These are phyloP conservation scores for Musa beccarii DNA, from an alignment of 176 grass and related monocot genomes.

Conservation along the genomic window DNA sequence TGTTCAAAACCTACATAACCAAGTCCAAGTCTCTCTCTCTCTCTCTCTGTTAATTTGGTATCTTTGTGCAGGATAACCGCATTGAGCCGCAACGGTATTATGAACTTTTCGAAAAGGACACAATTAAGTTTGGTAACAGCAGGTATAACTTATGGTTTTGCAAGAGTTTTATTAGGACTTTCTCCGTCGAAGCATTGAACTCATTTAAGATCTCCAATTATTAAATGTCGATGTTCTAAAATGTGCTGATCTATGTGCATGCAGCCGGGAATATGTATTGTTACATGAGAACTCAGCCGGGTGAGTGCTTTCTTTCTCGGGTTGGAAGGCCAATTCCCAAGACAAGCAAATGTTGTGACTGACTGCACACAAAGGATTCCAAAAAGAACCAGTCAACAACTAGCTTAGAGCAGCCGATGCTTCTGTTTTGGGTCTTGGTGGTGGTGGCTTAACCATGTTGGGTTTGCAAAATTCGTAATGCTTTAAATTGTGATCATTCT, in stretches of 20 bases:
- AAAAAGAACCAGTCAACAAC: too few species aligned
- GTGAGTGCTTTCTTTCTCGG: constrained; percentile 12
- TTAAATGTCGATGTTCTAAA: too few species aligned
- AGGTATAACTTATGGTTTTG: constrained; percentile 48
- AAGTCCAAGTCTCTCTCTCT: neutral
- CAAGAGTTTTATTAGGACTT: neutral
- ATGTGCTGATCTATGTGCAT: neutral
- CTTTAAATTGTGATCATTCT: too few species aligned
- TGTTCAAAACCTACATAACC: neutral
- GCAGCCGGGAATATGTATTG: constrained; percentile 94
- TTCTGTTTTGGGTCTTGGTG: too few species aligned
- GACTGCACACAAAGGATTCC: too few species aligned
- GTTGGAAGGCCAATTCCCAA: neutral
- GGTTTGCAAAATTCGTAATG: too few species aligned
- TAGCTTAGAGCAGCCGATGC: too few species aligned
- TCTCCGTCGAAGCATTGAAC: neutral
- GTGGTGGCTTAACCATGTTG: too few species aligned
- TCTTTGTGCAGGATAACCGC: constrained; percentile 60
- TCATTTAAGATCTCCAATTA: neutral
- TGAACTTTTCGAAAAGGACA: constrained; percentile 95
- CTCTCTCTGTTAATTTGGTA: constrained; percentile 1
- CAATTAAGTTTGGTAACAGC: constrained; percentile 93
- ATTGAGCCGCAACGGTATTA: constrained; percentile 87
- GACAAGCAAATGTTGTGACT: too few species aligned
- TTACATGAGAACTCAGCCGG: constrained; percentile 67